phyloP scores from a whole-genome alignment of 805 yeast genomes.

The Lachancea dasiensis region DNA sequence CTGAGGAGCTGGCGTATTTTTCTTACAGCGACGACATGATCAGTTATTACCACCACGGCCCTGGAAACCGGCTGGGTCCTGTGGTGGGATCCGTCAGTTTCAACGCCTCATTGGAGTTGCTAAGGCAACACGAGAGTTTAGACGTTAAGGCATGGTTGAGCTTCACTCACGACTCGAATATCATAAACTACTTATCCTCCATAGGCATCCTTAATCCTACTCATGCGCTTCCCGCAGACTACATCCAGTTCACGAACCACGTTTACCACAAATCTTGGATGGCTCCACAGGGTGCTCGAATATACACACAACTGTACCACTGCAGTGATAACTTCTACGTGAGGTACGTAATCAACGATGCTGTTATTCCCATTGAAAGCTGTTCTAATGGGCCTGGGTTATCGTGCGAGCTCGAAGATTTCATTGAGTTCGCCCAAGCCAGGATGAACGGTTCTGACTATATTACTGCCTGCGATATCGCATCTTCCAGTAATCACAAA shows the following conservation, averaged over 20 bases:
- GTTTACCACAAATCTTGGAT: slow-evolving; percentile 44
- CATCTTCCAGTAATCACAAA: slow-evolving; percentile 12
- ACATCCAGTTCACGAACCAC: slow-evolving; percentile 39
- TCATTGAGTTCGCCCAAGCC: slow-evolving; percentile 27
- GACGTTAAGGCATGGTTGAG: slow-evolving; percentile 55
- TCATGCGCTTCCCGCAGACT: slow-evolving; percentile 38
- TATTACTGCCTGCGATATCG: slow-evolving; percentile 29
- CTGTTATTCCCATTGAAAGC: slow-evolving; percentile 44
- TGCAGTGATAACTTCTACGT: slow-evolving; percentile 41
- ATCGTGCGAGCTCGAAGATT: slow-evolving; percentile 38
- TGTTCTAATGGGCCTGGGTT: slow-evolving; percentile 53
- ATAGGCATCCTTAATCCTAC: slow-evolving; percentile 45
- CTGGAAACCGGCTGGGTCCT: slow-evolving; percentile 53
- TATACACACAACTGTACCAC: slow-evolving; percentile 45
- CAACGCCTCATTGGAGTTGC: slow-evolving; percentile 43
- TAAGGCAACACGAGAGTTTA: slow-evolving; percentile 46
- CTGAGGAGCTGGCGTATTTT: slow-evolving; percentile 56
- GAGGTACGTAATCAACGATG: slow-evolving; percentile 47
- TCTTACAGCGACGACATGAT: slow-evolving; percentile 56
- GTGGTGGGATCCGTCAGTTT: slow-evolving; percentile 59
- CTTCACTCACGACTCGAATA: slow-evolving; percentile 70
- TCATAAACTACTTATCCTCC: slow-evolving; percentile 56
- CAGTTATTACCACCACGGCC: slow-evolving; percentile 57
- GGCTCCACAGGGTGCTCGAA: slow-evolving; percentile 54
- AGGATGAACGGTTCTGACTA: slow-evolving; percentile 31